Evolutionary conservation across 306 rosid genomes (phyloP).

Genomic region (Canavalia ensiformis): DNA sequence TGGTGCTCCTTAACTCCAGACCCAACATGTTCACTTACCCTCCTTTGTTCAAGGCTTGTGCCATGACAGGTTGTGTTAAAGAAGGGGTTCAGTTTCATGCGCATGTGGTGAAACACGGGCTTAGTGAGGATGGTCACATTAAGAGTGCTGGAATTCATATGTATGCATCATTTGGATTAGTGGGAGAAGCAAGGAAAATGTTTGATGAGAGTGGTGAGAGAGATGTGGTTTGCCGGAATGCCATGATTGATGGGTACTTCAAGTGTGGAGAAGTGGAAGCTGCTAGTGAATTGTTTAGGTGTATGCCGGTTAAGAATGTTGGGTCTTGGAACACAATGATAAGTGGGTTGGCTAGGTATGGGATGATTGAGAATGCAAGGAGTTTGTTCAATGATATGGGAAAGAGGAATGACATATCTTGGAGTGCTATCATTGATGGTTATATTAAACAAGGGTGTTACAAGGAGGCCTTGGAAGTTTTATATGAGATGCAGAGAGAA

Average conservation of each 20-base stretch:
- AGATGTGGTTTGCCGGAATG: constrained; percentile 72
- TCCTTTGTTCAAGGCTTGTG: constrained; percentile 65
- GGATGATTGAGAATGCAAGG: constrained; percentile 61
- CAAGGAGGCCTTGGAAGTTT: constrained; percentile 71
- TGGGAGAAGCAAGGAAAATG: constrained; percentile 56
- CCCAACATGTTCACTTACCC: constrained; percentile 75
- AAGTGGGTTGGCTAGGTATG: constrained; percentile 62
- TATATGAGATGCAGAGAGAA: constrained; percentile 60
- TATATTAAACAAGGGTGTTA: constrained; percentile 58
- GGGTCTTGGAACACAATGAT: constrained; percentile 74
- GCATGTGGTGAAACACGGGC: constrained; percentile 62
- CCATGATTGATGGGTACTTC: constrained; percentile 65
- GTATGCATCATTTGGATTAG: constrained; percentile 62
- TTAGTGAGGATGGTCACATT: constrained; percentile 59
- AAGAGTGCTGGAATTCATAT: constrained; percentile 73
- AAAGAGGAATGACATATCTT: constrained; percentile 68
- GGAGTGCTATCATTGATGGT: constrained; percentile 74
- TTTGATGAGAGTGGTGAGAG: constrained; percentile 47
- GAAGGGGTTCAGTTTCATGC: constrained; percentile 67
- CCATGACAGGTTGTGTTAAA: constrained; percentile 46
- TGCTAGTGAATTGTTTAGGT: constrained; percentile 59
- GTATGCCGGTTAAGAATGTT: constrained; percentile 52
- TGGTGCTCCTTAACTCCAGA: constrained; percentile 56
- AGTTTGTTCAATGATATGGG: constrained; percentile 58
- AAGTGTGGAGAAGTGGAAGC: constrained; percentile 60